Conservation (phyloP, 2,329 filamentous ascomycete species). For the Coleophoma crateriformis region DNA sequence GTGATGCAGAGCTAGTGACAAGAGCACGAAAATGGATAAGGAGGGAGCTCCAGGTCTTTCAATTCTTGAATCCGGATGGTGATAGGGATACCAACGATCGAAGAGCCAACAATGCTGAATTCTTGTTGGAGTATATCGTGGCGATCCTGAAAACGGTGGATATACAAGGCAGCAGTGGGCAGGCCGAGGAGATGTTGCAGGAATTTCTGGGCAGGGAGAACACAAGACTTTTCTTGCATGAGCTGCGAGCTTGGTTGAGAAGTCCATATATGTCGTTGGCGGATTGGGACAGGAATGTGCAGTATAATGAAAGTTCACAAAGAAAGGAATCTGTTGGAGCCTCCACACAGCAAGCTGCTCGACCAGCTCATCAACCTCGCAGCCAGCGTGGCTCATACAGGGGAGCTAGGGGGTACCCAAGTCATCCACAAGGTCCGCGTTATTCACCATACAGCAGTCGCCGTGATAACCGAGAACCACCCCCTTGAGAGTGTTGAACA, state of each 20-base stretch:
- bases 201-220: conserved; percentile 75
- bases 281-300: conserved; percentile 62
- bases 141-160: conserved; percentile 80
- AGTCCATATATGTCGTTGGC: conserved; percentile 69
- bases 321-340: background rate
- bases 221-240: conserved; percentile 74
- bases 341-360: too few species aligned
- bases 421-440: too few species aligned
- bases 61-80: conserved; percentile 49
- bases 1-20: conserved; percentile 62
- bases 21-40: conserved; percentile 78
- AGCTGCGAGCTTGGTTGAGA: conserved; percentile 74
- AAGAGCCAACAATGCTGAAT: conserved; percentile 69
- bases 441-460: too few species aligned
- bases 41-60: conserved; percentile 78
- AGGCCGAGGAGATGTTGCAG: conserved; percentile 71
- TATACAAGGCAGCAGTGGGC: conserved; percentile 69
- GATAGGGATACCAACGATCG: conserved; percentile 25
- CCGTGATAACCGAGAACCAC: too few species aligned
- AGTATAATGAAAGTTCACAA: conserved; percentile 15
- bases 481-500: too few species aligned
- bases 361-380: too few species aligned
- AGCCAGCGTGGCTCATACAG: too few species aligned
- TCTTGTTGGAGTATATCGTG: conserved; percentile 79
- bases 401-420: too few species aligned